Base-by-base conservation (phyloP, 2,329 filamentous ascomycete genomes). In the Aspergillus sojae region DNA sequence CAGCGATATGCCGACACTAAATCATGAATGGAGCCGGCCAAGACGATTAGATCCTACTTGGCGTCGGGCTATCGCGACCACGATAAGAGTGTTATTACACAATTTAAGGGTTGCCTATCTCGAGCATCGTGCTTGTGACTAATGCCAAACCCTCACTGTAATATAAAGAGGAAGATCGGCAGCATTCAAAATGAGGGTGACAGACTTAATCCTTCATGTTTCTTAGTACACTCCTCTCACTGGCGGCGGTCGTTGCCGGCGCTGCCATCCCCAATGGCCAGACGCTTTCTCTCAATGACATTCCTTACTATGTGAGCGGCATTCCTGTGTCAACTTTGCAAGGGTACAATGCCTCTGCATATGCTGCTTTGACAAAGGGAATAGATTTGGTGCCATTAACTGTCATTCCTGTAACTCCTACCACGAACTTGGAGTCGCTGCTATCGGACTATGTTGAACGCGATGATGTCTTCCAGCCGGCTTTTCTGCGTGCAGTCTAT, bases 231-330 rank as follows among this genome's bases (percentile, higher is more conserved):
- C 21, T 61, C 26, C 53, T 61, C 23, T 52, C 60, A 10, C 23
- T 61, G 52, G 60, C 45, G 4, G 53, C 36, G 2, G 60, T 39
- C 32, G 60, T 55, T 30, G 43, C 32, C 43, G 60, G 43, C 14
- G 43, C 53, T 30, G 60, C 45, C 26, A 41, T 61, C 7, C 60
- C 60, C 16, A 61, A 61, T 43, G 60, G 60, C 19, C 60, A 57
- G 26, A 57, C 60, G 5, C 43, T 61, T 2, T 57, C 62, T 19
- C 59, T 64, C 55, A 71, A 78, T 70, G 72, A 71, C 2, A 73
- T 75, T 26, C 66, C 60, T n/a, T 78, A 77, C 57, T 76, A 74
- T 66, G 66, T 70, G 55, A 65, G 70, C 55, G 66, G 66, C 3
- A 58, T 63, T 56, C 46, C 65, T 5, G 64, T 71, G 5, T 70